Conservation (phyloP, 2,329 filamentous ascomycete genomes). For the Fusarium praegraminearum region DNA sequence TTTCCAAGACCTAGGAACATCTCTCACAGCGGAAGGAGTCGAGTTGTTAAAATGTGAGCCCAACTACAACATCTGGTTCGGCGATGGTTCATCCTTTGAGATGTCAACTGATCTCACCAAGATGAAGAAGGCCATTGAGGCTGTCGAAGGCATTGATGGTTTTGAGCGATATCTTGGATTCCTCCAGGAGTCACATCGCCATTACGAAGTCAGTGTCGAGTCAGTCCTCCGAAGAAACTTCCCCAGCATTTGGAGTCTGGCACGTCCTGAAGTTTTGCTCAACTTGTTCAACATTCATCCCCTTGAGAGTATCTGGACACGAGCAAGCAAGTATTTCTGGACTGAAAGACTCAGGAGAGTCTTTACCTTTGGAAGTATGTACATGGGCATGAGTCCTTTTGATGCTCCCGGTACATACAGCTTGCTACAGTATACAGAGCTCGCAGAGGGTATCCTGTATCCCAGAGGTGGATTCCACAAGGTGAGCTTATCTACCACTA, state of each 20-base stretch:
- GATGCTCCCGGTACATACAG: constrained; percentile 81
- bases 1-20: constrained; percentile 76
- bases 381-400: constrained; percentile 84
- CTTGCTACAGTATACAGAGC: constrained; percentile 77
- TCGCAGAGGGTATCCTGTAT: constrained; percentile 83
- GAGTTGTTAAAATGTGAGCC: constrained; percentile 77
- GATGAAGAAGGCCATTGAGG: constrained; percentile 79
- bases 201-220: constrained; percentile 75
- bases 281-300: constrained; percentile 74
- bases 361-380: constrained; percentile 85
- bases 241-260: constrained; percentile 67
- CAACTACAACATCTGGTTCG: constrained; percentile 81
- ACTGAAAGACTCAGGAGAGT: constrained; percentile 76
- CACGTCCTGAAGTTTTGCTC: constrained; percentile 67
- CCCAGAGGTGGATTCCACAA: constrained; percentile 77
- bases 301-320: constrained; percentile 76
- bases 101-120: constrained; percentile 75
- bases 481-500: not conserved
- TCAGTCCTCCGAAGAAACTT: constrained; percentile 78
- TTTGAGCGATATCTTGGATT: constrained; percentile 77
- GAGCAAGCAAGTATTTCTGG: constrained; percentile 75
- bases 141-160: constrained; percentile 77
- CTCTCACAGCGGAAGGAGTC: constrained; percentile 73
- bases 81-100: constrained; percentile 72
- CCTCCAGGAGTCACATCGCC: constrained; percentile 73